These are phyloP conservation scores for Xylaria longipes DNA, from an alignment of 495 filamentous ascomycete species.

Conservation along the genomic window DNA sequence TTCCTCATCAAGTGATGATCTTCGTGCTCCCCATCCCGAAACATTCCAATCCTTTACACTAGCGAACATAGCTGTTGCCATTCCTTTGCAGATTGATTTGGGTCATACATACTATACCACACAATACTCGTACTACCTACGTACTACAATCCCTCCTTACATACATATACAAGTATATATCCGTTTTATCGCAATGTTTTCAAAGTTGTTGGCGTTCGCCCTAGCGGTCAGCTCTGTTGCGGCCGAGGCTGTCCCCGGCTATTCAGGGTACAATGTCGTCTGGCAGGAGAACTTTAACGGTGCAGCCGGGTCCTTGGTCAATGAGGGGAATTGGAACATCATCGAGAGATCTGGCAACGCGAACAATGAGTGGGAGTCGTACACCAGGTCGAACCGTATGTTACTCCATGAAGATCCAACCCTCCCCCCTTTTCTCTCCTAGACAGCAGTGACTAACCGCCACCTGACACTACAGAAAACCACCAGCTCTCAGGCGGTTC, in stretches of 20 bases:
- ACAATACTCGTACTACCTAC: neutral
- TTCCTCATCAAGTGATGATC: slow-evolving; percentile 19
- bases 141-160: slow-evolving; percentile 6
- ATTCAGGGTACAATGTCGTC: slow-evolving; percentile 41
- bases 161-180: slow-evolving; percentile 22
- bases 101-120: neutral
- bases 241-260: slow-evolving; percentile 42
- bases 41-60: slow-evolving; percentile 13
- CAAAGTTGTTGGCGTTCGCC: slow-evolving; percentile 39
- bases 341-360: slow-evolving; percentile 39
- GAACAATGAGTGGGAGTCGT: slow-evolving; percentile 55
- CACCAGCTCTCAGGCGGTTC: slow-evolving; percentile 50
- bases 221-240: slow-evolving; percentile 32
- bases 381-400: slow-evolving; percentile 39
- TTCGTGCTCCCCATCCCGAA: neutral
- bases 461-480: slow-evolving; percentile 30
- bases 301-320: slow-evolving; percentile 34
- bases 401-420: neutral
- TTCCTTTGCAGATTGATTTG: slow-evolving; percentile 6
- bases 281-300: slow-evolving; percentile 53
- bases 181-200: slow-evolving; percentile 64
- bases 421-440: neutral
- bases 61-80: neutral
- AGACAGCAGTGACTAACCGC: neutral
- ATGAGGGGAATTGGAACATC: slow-evolving; percentile 52